These are phyloP conservation scores for Jamesozyma rosinii DNA, from an alignment of 805 yeast genomes.

Conservation along the genomic window DNA sequence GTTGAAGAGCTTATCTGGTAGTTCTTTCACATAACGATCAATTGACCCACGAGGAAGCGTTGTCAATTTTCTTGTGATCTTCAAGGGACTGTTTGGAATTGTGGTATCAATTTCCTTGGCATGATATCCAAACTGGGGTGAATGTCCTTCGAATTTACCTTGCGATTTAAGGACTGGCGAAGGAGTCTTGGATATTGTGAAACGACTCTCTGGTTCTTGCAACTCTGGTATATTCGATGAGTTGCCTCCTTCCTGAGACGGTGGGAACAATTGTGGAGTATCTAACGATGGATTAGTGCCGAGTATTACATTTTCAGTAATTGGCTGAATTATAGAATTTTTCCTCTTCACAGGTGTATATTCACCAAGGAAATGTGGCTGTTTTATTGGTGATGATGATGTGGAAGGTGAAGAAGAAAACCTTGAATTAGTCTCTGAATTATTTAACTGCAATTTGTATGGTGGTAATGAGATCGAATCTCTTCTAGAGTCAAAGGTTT, in stretches of 20 bases:
- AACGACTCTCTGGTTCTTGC: constrained; percentile 28
- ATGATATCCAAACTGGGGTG: constrained; percentile 14
- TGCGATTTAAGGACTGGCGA: constrained; percentile 39
- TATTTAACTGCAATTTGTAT: background rate
- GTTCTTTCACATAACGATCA: constrained; percentile 74
- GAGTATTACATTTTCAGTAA: background rate
- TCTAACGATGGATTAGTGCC: background rate
- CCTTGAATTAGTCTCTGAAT: constrained; percentile 1
- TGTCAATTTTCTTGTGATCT: constrained; percentile 25
- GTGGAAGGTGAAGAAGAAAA: constrained; percentile 1
- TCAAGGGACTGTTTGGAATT: constrained; percentile 8
- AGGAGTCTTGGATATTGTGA: constrained; percentile 32
- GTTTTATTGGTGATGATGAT: constrained; percentile 4
- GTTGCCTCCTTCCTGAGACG: background rate
- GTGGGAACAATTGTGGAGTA: constrained; percentile 8
- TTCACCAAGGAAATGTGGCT: background rate
- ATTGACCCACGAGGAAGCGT: constrained; percentile 77
- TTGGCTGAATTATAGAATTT: background rate
- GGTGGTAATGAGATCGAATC: background rate
- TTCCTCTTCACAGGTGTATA: constrained; percentile 2
- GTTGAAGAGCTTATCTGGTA: constrained; percentile 61
- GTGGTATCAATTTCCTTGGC: constrained; percentile 3
- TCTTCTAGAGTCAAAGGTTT: constrained; percentile 1
- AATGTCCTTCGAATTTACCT: constrained; percentile 16
- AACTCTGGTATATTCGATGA: background rate